Evolutionary conservation across 495 filamentous ascomycete species (phyloP).

Genomic region (Lophiotrema nucula): DNA sequence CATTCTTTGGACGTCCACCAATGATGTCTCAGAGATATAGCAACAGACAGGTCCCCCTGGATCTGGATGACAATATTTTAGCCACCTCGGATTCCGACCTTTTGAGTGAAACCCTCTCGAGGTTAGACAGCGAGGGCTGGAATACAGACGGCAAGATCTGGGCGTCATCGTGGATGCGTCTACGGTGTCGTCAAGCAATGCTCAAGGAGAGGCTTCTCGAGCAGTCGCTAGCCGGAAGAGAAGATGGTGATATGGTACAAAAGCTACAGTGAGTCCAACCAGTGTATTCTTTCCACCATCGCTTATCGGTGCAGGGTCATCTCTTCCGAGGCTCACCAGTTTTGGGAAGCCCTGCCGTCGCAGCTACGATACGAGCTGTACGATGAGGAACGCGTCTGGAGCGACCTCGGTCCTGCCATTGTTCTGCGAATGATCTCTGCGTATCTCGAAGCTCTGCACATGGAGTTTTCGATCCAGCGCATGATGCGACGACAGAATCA

Average conservation of each 20-base stretch:
- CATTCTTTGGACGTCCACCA: slow-evolving; percentile 30
- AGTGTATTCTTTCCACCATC: background rate
- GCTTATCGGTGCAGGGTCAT: slow-evolving; percentile 1
- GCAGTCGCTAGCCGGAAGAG: slow-evolving; percentile 19
- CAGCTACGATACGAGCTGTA: slow-evolving; percentile 29
- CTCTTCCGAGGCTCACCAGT: slow-evolving; percentile 1
- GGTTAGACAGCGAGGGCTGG: slow-evolving; percentile 22
- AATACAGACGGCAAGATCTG: slow-evolving; percentile 21
- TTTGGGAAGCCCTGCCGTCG: slow-evolving; percentile 21
- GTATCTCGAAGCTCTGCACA: slow-evolving; percentile 29
- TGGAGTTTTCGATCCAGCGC: slow-evolving; percentile 27
- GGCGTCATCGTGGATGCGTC: slow-evolving; percentile 18
- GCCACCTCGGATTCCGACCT: slow-evolving; percentile 5
- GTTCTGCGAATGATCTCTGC: slow-evolving; percentile 22
- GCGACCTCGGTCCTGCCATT: background rate
- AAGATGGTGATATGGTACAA: slow-evolving; percentile 6
- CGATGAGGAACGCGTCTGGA: slow-evolving; percentile 21
- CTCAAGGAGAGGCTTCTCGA: slow-evolving; percentile 22
- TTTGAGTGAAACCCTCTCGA: slow-evolving; percentile 14
- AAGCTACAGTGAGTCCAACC: slow-evolving; percentile 14
- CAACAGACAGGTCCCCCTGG: slow-evolving; percentile 18
- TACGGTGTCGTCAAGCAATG: slow-evolving; percentile 3
- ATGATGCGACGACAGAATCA: slow-evolving; percentile 22
- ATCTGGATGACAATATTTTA: slow-evolving; percentile 24
- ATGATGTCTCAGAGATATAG: slow-evolving; percentile 26